Conservation (phyloP, 306 rosid species). For the Pterocarpus macrocarpus region DNA sequence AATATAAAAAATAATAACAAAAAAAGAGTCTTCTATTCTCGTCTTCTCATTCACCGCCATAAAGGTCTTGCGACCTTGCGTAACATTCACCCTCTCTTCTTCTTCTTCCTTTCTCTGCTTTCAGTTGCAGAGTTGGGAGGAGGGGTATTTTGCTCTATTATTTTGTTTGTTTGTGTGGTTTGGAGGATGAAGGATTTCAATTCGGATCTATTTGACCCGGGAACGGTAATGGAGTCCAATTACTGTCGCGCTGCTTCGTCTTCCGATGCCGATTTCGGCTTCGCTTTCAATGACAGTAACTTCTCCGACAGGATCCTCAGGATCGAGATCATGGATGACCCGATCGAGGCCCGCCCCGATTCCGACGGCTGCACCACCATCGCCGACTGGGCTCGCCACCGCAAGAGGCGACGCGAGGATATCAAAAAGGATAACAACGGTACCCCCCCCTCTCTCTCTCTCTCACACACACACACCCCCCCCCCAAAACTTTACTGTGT, state of each 20-base stretch:
- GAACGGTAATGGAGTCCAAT: slow-evolving; percentile 70
- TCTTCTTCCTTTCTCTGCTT: slow-evolving; percentile 33
- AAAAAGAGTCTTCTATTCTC: not conserved
- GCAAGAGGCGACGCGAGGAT: slow-evolving; percentile 82
- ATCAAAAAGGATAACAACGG: slow-evolving; percentile 68
- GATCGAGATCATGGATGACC: slow-evolving; percentile 75
- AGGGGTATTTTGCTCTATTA: not conserved
- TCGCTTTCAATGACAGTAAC: slow-evolving; percentile 88
- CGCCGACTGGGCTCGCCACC: slow-evolving; percentile 82
- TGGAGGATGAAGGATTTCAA: slow-evolving; percentile 46
- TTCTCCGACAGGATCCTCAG: slow-evolving; percentile 87
- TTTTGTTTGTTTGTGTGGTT: not conserved
- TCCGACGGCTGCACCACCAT: slow-evolving; percentile 66
- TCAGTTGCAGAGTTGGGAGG: slow-evolving; percentile 30
- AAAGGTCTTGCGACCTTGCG: slow-evolving; percentile 1
- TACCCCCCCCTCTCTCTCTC: slow-evolving; percentile 8
- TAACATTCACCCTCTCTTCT: not conserved
- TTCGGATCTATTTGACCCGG: slow-evolving; percentile 84
- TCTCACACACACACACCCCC: too few relatives aligned
- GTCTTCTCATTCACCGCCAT: slow-evolving; percentile 25
- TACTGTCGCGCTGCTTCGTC: slow-evolving; percentile 54
- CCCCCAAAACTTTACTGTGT: not conserved
- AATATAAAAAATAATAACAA: not conserved
- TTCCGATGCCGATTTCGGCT: slow-evolving; percentile 82
- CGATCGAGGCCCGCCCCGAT: slow-evolving; percentile 60